Evolutionary conservation across 306 rosid genomes (phyloP).

Genomic region (Psophocarpus tetragonolobus): DNA sequence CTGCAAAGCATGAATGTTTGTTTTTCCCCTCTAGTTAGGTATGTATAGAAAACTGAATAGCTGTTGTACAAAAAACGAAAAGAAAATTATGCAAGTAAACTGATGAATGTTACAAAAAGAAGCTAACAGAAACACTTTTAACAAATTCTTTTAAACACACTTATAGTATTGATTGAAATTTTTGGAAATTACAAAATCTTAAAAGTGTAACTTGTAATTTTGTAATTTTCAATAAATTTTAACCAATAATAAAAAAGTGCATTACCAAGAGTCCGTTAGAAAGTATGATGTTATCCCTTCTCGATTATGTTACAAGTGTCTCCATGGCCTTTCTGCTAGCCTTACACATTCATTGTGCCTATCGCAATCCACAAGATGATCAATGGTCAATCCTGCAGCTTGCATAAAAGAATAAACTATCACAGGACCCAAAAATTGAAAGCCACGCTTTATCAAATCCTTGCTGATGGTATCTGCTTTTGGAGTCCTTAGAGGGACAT

Average conservation of each 20-base stretch:
- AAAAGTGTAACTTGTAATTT: neutral
- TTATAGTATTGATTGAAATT: neutral
- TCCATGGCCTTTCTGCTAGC: conserved; percentile 97
- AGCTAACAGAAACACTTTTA: neutral
- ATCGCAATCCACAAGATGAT: conserved; percentile 86
- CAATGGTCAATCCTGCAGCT: conserved; percentile 89
- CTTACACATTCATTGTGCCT: conserved; percentile 68
- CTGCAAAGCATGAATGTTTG: neutral
- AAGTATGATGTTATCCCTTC: neutral
- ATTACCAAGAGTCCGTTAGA: neutral
- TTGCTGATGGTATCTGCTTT: conserved; percentile 87
- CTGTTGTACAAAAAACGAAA: neutral
- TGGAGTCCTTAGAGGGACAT: conserved; percentile 78
- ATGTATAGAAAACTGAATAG: neutral
- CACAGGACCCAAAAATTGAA: conserved; percentile 81
- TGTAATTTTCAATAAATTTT: neutral
- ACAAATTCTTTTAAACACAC: neutral
- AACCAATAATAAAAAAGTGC: neutral
- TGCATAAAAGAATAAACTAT: conserved; percentile 95
- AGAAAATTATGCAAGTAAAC: neutral
- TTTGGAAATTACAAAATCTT: neutral
- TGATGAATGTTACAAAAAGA: neutral
- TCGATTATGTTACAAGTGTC: conserved; percentile 56
- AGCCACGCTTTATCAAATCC: conserved; percentile 75
- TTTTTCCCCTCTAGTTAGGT: neutral